Evolutionary conservation across 495 filamentous ascomycete genomes (phyloP).

Genomic region (Parathielavia appendiculata): DNA sequence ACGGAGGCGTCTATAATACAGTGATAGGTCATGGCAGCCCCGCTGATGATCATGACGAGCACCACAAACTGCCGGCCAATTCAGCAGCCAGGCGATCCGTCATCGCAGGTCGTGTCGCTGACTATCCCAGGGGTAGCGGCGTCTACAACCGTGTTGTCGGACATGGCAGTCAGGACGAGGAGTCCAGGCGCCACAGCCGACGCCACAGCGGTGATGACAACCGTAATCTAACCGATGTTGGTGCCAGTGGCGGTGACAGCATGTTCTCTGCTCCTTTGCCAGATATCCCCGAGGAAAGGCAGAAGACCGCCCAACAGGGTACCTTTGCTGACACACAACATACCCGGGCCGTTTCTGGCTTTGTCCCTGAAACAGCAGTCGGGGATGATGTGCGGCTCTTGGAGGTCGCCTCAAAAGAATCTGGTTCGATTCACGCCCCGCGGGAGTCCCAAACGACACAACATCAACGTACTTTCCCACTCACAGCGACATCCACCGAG

Average conservation of each 20-base stretch:
- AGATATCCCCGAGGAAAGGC: constrained; percentile 15
- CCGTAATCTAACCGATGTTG: not conserved
- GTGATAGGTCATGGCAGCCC: constrained; percentile 42
- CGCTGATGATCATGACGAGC: constrained; percentile 31
- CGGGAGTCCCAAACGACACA: not conserved
- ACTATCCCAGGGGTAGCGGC: constrained; percentile 20
- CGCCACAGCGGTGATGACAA: constrained; percentile 13
- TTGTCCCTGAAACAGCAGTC: constrained; percentile 13
- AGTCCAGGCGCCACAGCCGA: constrained; percentile 19
- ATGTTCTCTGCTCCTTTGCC: constrained; percentile 16
- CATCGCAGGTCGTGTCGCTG: constrained; percentile 19
- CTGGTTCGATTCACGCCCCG: not conserved
- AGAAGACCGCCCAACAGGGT: not conserved
- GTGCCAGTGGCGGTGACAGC: not conserved
- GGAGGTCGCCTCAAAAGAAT: not conserved
- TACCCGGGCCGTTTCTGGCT: not conserved
- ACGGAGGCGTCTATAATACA: constrained; percentile 37
- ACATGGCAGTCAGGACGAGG: constrained; percentile 26
- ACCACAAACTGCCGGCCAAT: constrained; percentile 22
- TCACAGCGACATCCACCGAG: not conserved
- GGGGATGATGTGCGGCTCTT: constrained; percentile 11
- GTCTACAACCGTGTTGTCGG: constrained; percentile 29
- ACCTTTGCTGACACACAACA: not conserved
- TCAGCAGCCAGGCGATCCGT: constrained; percentile 22
- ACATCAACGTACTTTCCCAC: constrained; percentile 6